Evolutionary conservation across 148 eudicot species (phyloP), one percentile per base, ranked within the genome.

Genomic region (Persicaria maculosa): DNA sequence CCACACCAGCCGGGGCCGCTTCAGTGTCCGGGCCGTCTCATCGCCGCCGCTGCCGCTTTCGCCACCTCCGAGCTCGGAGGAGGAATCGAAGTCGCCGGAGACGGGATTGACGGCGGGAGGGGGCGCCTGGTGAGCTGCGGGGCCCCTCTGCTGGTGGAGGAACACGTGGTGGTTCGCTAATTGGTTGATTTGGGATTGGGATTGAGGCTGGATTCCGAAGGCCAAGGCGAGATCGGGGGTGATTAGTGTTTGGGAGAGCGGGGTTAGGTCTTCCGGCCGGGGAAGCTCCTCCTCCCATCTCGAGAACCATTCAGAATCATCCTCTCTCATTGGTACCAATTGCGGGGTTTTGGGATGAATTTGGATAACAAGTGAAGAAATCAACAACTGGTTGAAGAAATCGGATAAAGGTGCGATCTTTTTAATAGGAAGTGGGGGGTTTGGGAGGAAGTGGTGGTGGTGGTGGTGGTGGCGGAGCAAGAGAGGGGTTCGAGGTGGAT

Each of bases 401-500:
- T 31, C 40, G 55, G 74, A 47, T 58, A 74, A 16, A 44, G 40
- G 1, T 31, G 40, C 40, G 40, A 31, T 31, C 40, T 31, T 31
- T 31, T 31, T 31, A 31, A 3, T n/a, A 19, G 1, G 44, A 61
- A 6, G 72, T 14, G 47, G 75, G 77, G 20, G 74, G 74, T 0
- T n/a, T n/a, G n/a, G n/a, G n/a, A n/a, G n/a, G n/a, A n/a, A n/a
- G n/a, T n/a, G n/a, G 15, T 22, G 40, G 2, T 31, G 36, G 40
- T 31, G 40, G 40, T 31, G 40, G 40, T 31, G 40, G 40, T 31
- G 48, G 31, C 4, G 71, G 69, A n/a, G 71, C 68, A 44, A 87
- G 86, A 83, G 89, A 82, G 83, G 85, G 79, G 87, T 83, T 92
- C 97, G 94, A 92, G 94, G 97, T 89, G 95, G 97, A 92, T 92